Percentiles rank a stretch among this genome's conserved stretches.
These are phyloP conservation scores for Piloderma croceum DNA, from an alignment of 768 basidiomycete species.

Conservation along the genomic window DNA sequence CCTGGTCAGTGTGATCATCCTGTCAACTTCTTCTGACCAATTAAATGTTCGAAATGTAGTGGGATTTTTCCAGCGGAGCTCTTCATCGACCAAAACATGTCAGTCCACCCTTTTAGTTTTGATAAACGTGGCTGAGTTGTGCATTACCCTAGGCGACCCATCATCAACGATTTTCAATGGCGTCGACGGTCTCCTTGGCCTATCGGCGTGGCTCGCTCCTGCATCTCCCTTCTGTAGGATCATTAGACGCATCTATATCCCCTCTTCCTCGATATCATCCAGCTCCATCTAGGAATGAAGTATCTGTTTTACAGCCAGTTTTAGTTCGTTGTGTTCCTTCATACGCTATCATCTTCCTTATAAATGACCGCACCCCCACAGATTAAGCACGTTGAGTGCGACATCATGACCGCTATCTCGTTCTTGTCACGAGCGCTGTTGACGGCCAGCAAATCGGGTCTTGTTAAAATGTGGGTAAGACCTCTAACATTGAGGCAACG, in stretches of 20 bases:
- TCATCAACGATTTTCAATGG: conserved; percentile 71
- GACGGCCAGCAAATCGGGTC: conserved; percentile 71
- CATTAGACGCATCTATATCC: conserved; percentile 34
- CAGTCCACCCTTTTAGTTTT: conserved; percentile 7
- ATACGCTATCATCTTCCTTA: too few species aligned
- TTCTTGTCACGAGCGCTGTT: conserved; percentile 78
- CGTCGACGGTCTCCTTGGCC: conserved; percentile 71
- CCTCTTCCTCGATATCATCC: conserved; percentile 66
- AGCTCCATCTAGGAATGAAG: conserved; percentile 86
- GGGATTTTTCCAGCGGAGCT: conserved; percentile 91
- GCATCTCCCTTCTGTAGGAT: conserved; percentile 42
- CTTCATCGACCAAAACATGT: conserved; percentile 85
- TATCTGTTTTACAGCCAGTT: conserved; percentile 87
- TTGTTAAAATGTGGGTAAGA: conserved; percentile 81
- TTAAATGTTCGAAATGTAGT: conserved; percentile 44
- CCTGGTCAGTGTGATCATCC: conserved; percentile 46
- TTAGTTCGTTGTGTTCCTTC: conserved; percentile 47
- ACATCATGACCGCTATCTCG: conserved; percentile 65
- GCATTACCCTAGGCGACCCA: conserved; percentile 41
- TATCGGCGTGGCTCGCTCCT: conserved; percentile 59
- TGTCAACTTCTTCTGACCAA: conserved; percentile 5
- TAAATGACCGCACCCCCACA: too few species aligned
- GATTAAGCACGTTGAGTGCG: conserved; percentile 79
- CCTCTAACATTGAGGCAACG: conserved; percentile 39
- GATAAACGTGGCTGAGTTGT: background rate